phyloP scores from a whole-genome alignment of 2,329 filamentous ascomycete genomes.

The Bertia moriformis region DNA sequence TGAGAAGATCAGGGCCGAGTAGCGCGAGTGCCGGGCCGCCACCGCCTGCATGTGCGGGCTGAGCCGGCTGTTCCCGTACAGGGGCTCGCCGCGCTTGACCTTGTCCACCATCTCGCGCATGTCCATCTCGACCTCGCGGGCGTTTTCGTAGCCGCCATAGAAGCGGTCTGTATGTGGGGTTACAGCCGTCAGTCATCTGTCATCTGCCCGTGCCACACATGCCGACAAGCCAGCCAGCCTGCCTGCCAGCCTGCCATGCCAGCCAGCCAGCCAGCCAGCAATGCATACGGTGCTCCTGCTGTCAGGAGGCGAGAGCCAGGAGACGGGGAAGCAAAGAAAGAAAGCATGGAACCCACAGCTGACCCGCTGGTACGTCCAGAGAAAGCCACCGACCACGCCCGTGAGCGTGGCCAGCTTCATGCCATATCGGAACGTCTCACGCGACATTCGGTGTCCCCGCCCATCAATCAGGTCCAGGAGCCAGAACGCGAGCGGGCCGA shows the following conservation, averaged over 20 bases:
- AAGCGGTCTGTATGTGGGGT: slow-evolving; percentile 76
- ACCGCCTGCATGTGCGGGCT: slow-evolving; percentile 88
- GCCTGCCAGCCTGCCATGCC: neutral
- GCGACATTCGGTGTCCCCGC: too few species aligned
- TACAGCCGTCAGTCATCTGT: slow-evolving; percentile 3
- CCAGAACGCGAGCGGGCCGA: slow-evolving; percentile 61
- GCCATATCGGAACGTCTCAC: too few species aligned
- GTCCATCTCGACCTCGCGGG: slow-evolving; percentile 83
- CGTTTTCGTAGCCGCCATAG: slow-evolving; percentile 87
- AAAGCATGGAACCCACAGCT: neutral
- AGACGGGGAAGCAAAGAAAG: slow-evolving; percentile 4
- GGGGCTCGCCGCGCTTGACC: slow-evolving; percentile 78
- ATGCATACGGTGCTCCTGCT: too few species aligned
- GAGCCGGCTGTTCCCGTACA: slow-evolving; percentile 70
- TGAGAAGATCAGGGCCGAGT: slow-evolving; percentile 70
- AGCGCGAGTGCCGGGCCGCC: slow-evolving; percentile 81
- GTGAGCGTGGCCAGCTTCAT: slow-evolving; percentile 58
- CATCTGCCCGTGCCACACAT: neutral
- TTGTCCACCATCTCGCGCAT: slow-evolving; percentile 97
- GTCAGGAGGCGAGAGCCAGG: too few species aligned
- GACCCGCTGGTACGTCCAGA: slow-evolving; percentile 79
- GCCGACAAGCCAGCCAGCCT: slow-evolving; percentile 2
- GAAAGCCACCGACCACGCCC: slow-evolving; percentile 63
- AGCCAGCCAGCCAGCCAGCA: too few species aligned
- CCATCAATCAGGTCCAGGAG: too few species aligned